These are phyloP conservation scores for Picochlorum sp. DNA, from an alignment of 139 green algal species.

Conservation along the genomic window DNA sequence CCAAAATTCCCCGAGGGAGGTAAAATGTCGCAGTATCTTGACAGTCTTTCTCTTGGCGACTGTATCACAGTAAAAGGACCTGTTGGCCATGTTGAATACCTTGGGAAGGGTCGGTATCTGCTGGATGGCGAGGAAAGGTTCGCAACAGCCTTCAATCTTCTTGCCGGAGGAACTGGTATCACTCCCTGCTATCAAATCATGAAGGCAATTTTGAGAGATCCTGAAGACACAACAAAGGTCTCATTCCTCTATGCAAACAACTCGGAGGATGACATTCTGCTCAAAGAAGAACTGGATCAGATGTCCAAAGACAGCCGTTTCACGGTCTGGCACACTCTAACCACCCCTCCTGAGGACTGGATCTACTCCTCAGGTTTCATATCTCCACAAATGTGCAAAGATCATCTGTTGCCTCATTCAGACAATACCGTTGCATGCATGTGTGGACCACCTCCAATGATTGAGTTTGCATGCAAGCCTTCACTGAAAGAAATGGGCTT, in stretches of 20 bases:
- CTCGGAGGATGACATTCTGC: conserved; percentile 87
- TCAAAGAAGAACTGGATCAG: conserved; percentile 80
- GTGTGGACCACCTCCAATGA: conserved; percentile 88
- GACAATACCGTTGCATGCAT: conserved; percentile 59
- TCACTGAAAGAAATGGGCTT: conserved; percentile 63
- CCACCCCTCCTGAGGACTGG: conserved; percentile 45
- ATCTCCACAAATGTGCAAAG: conserved; percentile 65
- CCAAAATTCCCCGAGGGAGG: conserved; percentile 81
- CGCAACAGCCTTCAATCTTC: conserved; percentile 64
- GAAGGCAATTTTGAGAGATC: conserved; percentile 68
- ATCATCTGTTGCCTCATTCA: conserved; percentile 48
- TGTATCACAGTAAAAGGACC: conserved; percentile 89
- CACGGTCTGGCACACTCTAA: conserved; percentile 52
- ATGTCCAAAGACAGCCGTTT: conserved; percentile 58
- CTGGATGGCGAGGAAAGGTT: conserved; percentile 22
- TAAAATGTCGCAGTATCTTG: conserved; percentile 57
- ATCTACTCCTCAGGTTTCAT: conserved; percentile 64
- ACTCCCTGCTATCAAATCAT: conserved; percentile 64
- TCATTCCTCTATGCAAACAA: conserved; percentile 92
- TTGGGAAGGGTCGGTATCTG: conserved; percentile 50
- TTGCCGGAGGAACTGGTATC: conserved; percentile 91
- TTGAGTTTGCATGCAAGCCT: conserved; percentile 79
- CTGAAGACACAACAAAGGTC: conserved; percentile 71
- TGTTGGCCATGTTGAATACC: conserved; percentile 87
- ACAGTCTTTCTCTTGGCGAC: conserved; percentile 75